These are phyloP conservation scores for Pestalotiopsis sp. DNA, from an alignment of 2,329 filamentous ascomycete species.

Conservation along the genomic window DNA sequence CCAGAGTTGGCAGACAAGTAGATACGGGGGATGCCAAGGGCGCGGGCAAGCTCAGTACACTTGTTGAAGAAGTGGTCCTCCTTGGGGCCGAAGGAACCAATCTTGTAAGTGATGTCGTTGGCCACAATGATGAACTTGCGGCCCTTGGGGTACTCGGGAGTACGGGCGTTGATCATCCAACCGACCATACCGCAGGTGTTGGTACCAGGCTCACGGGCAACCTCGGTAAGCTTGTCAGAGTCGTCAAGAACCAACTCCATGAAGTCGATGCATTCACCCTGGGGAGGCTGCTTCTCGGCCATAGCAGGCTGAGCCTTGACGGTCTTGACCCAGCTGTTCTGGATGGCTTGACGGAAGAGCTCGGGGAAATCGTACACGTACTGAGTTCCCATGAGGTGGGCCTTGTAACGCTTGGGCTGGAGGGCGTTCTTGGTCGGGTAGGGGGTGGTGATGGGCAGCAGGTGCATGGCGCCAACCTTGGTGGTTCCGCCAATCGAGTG, in stretches of 20 bases:
- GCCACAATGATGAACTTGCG: conserved; percentile 94
- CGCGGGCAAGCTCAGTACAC: conserved; percentile 94
- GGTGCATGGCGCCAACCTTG: conserved; percentile 93
- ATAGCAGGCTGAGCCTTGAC: conserved; percentile 74
- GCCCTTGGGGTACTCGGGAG: conserved; percentile 91
- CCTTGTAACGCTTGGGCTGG: conserved; percentile 99
- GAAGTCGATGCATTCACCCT: conserved; percentile 91
- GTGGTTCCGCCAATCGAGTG: conserved; percentile 94
- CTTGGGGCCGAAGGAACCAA: conserved; percentile 93
- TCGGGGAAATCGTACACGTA: conserved; percentile 99
- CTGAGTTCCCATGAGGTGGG: conserved; percentile 97
- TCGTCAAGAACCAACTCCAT: conserved; percentile 95
- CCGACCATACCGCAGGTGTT: conserved; percentile 98
- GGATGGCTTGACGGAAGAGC: conserved; percentile 96
- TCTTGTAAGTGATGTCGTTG: conserved; percentile 99
- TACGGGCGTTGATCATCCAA: conserved; percentile 93
- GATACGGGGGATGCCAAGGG: conserved; percentile 92
- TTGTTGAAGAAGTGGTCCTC: conserved; percentile 99
- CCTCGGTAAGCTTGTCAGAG: conserved; percentile 86
- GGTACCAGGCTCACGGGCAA: conserved; percentile 91
- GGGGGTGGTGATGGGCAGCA: conserved; percentile 86
- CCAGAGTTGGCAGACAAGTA: conserved; percentile 99
- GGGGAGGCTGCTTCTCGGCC: conserved; percentile 77
- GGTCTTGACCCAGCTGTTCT: conserved; percentile 87
- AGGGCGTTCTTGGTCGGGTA: conserved; percentile 99